These are phyloP conservation scores for Babesia bovis DNA, from an alignment of 169 alveolate species.

Conservation along the genomic window DNA sequence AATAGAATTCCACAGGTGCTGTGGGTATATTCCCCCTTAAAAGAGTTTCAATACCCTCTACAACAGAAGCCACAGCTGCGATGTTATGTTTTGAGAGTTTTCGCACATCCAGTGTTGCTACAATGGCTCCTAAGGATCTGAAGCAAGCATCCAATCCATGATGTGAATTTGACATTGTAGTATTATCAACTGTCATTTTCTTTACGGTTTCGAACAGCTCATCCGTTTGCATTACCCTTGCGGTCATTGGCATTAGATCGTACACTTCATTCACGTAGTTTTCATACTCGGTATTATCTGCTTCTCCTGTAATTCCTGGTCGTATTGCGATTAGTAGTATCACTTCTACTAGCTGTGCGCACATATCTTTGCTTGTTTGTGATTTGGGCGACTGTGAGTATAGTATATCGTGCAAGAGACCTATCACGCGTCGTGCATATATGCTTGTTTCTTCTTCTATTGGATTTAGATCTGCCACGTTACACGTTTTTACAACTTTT, in stretches of 20 bases:
- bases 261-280: constrained; percentile 27
- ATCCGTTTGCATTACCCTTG: constrained; percentile 4
- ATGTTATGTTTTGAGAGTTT: constrained; percentile 8
- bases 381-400: constrained; percentile 31
- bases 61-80: neutral
- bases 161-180: constrained; percentile 4
- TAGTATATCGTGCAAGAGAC: neutral
- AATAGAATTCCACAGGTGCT: constrained; percentile 1
- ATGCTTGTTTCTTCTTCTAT: constrained; percentile 33
- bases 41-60: constrained; percentile 30
- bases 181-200: constrained; percentile 18
- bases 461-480: constrained; percentile 7
- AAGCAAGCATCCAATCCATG: constrained; percentile 26
- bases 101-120: constrained; percentile 5
- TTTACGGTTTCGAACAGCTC: constrained; percentile 20
- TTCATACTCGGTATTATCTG: constrained; percentile 40
- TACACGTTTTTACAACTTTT: neutral
- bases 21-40: constrained; percentile 26
- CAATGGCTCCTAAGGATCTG: constrained; percentile 14
- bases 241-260: constrained; percentile 2
- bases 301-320: constrained; percentile 10
- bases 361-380: constrained; percentile 7
- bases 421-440: neutral
- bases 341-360: constrained; percentile 32
- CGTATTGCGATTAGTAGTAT: constrained; percentile 17